Evolutionary conservation across 768 basidiomycete species (phyloP).

Genomic region (Termitomyces sp.): DNA sequence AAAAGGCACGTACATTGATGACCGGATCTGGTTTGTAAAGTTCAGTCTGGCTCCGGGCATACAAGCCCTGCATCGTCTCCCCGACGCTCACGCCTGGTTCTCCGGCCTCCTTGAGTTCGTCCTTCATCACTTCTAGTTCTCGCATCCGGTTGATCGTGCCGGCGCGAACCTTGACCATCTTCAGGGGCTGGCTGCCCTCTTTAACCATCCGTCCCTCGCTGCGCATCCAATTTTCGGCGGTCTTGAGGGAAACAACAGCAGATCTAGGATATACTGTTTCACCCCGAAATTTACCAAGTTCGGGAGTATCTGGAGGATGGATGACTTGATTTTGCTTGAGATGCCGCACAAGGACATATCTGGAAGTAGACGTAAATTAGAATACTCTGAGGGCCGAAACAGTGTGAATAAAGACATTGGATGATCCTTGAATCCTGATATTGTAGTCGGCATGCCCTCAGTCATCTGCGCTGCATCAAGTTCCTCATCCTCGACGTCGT

Average conservation of each 20-base stretch:
- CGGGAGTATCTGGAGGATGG: conserved; percentile 57
- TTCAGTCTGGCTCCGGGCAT: conserved; percentile 82
- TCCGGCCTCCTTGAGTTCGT: conserved; percentile 38
- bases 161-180: conserved; percentile 82
- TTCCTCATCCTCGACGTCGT: conserved; percentile 91
- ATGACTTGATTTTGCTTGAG: conserved; percentile 86
- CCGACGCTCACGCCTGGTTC: conserved; percentile 23
- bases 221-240: conserved; percentile 94
- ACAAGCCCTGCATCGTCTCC: conserved; percentile 83
- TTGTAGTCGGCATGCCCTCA: conserved; percentile 91
- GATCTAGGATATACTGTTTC: conserved; percentile 88
- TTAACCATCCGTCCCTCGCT: conserved; percentile 68
- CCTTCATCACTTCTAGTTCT: conserved; percentile 50
- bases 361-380: conserved; percentile 21
- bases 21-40: conserved; percentile 76
- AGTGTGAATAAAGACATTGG: conserved; percentile 57
- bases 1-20: conserved; percentile 63
- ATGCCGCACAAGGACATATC: conserved; percentile 84
- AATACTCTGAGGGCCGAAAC: neutral
- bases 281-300: conserved; percentile 89
- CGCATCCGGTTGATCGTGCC: conserved; percentile 76
- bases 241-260: conserved; percentile 81
- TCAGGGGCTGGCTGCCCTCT: conserved; percentile 79
- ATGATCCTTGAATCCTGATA: conserved; percentile 94
- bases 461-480: conserved; percentile 69